Percentiles rank a stretch among this genome's conserved stretches.
Evolutionary conservation across 1,284 basidiomycete genomes (phyloP).

Genomic region (Rhodotorula sp.): DNA sequence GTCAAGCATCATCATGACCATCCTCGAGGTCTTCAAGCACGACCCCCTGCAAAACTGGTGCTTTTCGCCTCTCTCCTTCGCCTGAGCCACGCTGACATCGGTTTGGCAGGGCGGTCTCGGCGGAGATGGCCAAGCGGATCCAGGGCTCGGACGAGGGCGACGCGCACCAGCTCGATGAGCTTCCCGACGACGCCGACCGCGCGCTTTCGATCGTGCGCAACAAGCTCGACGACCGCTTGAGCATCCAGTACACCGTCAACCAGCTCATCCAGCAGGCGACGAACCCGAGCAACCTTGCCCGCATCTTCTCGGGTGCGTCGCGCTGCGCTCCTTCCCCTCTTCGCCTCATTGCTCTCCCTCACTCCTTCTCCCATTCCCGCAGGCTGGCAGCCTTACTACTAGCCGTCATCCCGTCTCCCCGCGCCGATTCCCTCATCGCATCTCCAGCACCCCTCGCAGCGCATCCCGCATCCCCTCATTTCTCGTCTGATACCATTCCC

Average conservation of each 20-base stretch:
- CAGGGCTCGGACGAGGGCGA: constrained; percentile 39
- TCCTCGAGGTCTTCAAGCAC: constrained; percentile 94
- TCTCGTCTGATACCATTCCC: not conserved
- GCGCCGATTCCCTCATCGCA: not conserved
- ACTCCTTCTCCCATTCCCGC: not conserved
- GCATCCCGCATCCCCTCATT: not conserved
- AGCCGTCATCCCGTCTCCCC: not conserved
- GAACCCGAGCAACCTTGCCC: constrained; percentile 71
- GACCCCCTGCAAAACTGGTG: constrained; percentile 93
- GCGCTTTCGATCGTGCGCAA: constrained; percentile 74
- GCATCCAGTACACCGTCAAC: constrained; percentile 91
- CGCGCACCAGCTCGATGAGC: constrained; percentile 42
- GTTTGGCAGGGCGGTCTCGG: constrained; percentile 40
- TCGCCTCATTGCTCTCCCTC: not conserved
- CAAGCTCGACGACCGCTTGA: constrained; percentile 81
- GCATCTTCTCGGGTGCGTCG: constrained; percentile 61
- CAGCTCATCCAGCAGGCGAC: constrained; percentile 88
- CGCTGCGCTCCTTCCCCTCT: not conserved
- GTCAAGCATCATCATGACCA: constrained; percentile 85
- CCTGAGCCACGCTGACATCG: too few relatives aligned
- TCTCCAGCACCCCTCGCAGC: too few relatives aligned
- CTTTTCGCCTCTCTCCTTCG: not conserved
- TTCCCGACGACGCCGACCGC: constrained; percentile 79
- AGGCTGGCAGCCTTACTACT: constrained; percentile 7
- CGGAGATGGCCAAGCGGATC: constrained; percentile 41